A percentile compares a stretch with the other conserved stretches of the same genome.
phyloP scores from a whole-genome alignment of 139 green algal species.

The Chlorella sp. region DNA sequence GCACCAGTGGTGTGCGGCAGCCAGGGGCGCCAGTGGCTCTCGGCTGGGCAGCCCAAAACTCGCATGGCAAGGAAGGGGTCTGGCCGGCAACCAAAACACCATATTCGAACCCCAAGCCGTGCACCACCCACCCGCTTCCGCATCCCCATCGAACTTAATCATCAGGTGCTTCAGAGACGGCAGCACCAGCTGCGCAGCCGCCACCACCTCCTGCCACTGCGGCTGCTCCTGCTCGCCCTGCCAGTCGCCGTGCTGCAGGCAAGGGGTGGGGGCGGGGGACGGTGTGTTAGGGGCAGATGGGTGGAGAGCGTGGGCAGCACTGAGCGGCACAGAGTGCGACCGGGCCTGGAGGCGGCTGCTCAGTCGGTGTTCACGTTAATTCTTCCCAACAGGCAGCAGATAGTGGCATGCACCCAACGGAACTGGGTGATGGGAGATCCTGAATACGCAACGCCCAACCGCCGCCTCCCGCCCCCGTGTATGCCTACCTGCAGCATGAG shows the following conservation, averaged over 20 bases:
- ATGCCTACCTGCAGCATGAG: background rate
- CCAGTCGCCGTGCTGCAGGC: background rate
- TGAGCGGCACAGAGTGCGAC: too few relatives aligned
- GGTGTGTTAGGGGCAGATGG: background rate
- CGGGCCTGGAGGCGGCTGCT: too few relatives aligned
- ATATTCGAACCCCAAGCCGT: too few relatives aligned
- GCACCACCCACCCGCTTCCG: background rate
- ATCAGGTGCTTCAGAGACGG: background rate
- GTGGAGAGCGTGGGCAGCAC: background rate
- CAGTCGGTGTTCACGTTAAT: too few relatives aligned
- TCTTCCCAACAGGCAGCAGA: background rate
- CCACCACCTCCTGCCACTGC: conserved; percentile 10
- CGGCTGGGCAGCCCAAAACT: too few relatives aligned
- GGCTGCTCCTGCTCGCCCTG: background rate
- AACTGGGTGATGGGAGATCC: too few relatives aligned
- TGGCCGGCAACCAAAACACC: too few relatives aligned
- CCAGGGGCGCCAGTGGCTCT: too few relatives aligned
- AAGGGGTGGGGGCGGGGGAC: background rate
- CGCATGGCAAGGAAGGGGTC: too few relatives aligned
- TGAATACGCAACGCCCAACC: background rate
- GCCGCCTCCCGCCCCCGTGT: background rate
- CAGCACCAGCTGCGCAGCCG: background rate
- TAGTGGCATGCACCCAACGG: background rate
- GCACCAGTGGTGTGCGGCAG: too few relatives aligned
- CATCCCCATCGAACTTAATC: background rate